A percentile compares a stretch with the other conserved stretches of the same genome.
Conservation (phyloP, 2,329 filamentous ascomycete genomes). For the Aschersonia sp. region DNA sequence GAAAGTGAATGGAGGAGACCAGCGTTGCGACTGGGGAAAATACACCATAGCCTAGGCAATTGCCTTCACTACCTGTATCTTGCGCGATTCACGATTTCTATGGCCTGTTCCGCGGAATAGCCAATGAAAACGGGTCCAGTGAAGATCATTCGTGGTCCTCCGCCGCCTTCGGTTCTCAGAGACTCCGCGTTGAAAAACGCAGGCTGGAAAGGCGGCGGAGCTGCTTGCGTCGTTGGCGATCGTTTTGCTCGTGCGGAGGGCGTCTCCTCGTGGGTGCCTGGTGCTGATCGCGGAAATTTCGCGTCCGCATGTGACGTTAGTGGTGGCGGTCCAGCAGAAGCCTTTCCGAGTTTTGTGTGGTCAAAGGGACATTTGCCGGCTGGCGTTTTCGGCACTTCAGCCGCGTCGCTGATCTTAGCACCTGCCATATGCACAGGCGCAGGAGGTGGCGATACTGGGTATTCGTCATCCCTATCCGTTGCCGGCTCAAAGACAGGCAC, state of each 20-base stretch:
- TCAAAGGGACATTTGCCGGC: slow-evolving; percentile 45
- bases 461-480: slow-evolving; percentile 18
- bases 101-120: slow-evolving; percentile 73
- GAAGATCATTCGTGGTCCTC: slow-evolving; percentile 61
- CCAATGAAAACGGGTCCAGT: slow-evolving; percentile 91
- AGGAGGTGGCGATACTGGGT: slow-evolving; percentile 41
- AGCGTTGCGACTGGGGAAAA: too few species aligned
- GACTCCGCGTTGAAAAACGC: slow-evolving; percentile 35
- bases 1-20: too few species aligned
- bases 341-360: slow-evolving; percentile 27
- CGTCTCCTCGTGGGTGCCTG: slow-evolving; percentile 4
- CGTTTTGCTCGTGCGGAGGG: slow-evolving; percentile 9
- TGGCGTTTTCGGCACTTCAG: slow-evolving; percentile 6
- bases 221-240: slow-evolving; percentile 4
- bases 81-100: slow-evolving; percentile 54
- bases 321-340: slow-evolving; percentile 14
- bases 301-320: slow-evolving; percentile 5
- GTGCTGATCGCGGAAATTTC: slow-evolving; percentile 4
- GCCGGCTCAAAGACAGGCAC: slow-evolving; percentile 46
- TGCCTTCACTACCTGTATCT: slow-evolving; percentile 14
- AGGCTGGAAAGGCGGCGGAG: slow-evolving; percentile 20
- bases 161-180: slow-evolving; percentile 14
- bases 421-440: slow-evolving; percentile 38
- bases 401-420: slow-evolving; percentile 11
- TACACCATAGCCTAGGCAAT: not conserved